phyloP scores from a whole-genome alignment of 371 early-diverging fungal species.

The Saksenaea vasiformis region DNA sequence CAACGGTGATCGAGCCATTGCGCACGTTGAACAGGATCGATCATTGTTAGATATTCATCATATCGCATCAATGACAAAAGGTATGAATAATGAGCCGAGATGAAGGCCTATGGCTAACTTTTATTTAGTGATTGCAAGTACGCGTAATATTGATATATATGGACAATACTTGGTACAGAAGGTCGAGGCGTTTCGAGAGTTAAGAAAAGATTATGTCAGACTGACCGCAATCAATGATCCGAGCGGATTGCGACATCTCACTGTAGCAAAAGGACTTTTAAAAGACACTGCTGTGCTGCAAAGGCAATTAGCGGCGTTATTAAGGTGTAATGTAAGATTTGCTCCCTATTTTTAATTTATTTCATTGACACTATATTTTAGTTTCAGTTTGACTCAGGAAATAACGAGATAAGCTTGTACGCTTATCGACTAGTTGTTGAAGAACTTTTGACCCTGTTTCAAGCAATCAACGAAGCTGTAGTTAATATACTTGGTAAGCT shows the following conservation, averaged over 20 bases:
- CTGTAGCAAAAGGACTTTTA: constrained; percentile 72
- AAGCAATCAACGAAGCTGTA: constrained; percentile 89
- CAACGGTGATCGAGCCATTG: constrained; percentile 69
- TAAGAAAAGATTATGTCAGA: constrained; percentile 75
- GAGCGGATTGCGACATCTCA: constrained; percentile 55
- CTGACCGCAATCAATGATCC: constrained; percentile 36
- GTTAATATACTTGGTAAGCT: constrained; percentile 81
- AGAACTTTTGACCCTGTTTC: constrained; percentile 86
- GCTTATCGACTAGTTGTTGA: constrained; percentile 84
- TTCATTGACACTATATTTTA: neutral
- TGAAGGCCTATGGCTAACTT: neutral
- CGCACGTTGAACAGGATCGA: constrained; percentile 64
- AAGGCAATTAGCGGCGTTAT: constrained; percentile 75
- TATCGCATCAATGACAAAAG: neutral
- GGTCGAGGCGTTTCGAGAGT: constrained; percentile 70
- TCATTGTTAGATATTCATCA: constrained; percentile 58
- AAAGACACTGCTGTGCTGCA: constrained; percentile 79
- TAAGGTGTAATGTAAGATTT: constrained; percentile 71
- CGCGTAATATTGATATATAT: constrained; percentile 81
- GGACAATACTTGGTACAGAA: constrained; percentile 85
- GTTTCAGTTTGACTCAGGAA: constrained; percentile 77
- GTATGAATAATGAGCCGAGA: constrained; percentile 12
- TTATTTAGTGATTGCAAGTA: constrained; percentile 48
- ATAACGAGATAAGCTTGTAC: constrained; percentile 86
- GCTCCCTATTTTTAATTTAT: neutral